Base-by-base conservation (phyloP, 805 yeast species). In the Nakazawaea wickerhamii region DNA sequence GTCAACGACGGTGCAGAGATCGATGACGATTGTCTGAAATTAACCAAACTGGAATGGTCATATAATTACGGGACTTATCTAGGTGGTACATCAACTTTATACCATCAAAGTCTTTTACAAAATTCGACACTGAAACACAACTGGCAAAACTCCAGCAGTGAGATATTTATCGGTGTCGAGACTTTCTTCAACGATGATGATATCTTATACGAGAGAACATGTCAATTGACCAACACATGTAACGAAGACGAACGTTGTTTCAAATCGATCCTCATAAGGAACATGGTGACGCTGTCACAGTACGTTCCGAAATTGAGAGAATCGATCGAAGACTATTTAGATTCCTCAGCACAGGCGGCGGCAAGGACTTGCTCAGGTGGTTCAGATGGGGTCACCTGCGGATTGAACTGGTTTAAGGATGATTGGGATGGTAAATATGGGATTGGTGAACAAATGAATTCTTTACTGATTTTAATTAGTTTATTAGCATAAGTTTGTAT, bases 231-330 rank as follows among this genome's bases (percentile, higher is more conserved):
- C 7, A 57, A 63, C 7, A 58, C 58, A 7, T 84, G 93, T 65
- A 79, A 84, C 59, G 81, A 71, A 43, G 93, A 84, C 69, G 90
- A 84, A 65, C 65, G 90, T 50, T 73, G 87, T 13, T 84, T 84
- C 68, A 76, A 79, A 49, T 76, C 87, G n/a, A 70, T 83, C 38
- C 76, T 79, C 51, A 66, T 87, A 4, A 71, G 90, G 51, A 68
- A 76, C 61, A 61, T 84, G 43, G 84, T 81, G 2, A 62, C 72
- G 40, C 74, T 88, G 0, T 72, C 79, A 7, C 60, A 61, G 11
- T 55, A 83, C 45, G 77, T 74, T 10, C 83, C 87, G 3, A 59
- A 59, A 2, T 66, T 76, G 4, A 54, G 58, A 23, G 71, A 62
- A 30, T 55, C 57, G 3, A 71, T 84, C 33, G 3, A 15, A 9